Evolutionary conservation across 805 yeast genomes (phyloP).

Genomic region (Lachancea thermotolerans): DNA sequence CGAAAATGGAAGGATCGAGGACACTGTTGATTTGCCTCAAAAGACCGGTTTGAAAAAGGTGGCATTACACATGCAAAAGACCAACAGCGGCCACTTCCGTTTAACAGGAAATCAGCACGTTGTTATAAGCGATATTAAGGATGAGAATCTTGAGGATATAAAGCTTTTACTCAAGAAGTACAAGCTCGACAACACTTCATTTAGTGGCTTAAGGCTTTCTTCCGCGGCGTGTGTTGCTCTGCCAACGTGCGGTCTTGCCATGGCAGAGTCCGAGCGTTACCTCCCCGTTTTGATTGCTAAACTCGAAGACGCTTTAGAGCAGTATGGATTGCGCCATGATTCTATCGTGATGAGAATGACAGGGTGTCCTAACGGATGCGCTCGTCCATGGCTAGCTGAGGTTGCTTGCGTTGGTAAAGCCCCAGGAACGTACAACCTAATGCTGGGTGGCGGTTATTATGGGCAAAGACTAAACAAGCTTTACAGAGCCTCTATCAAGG

Average conservation of each 20-base stretch:
- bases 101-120: constrained; percentile 95
- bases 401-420: constrained; percentile 95
- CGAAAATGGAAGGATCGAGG: constrained; percentile 95
- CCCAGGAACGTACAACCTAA: constrained; percentile 81
- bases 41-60: constrained; percentile 77
- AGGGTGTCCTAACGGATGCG: constrained; percentile 98
- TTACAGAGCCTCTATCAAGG: constrained; percentile 80
- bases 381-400: constrained; percentile 97
- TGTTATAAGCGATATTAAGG: constrained; percentile 64
- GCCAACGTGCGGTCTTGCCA: constrained; percentile 98
- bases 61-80: constrained; percentile 58
- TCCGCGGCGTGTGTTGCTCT: constrained; percentile 97
- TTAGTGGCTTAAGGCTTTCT: constrained; percentile 77
- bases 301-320: constrained; percentile 82
- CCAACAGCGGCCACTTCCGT: constrained; percentile 77
- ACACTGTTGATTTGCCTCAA: constrained; percentile 83
- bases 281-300: constrained; percentile 77
- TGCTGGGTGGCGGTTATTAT: constrained; percentile 94
- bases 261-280: constrained; percentile 94
- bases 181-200: constrained; percentile 76
- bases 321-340: constrained; percentile 88
- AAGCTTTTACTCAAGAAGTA: constrained; percentile 62
- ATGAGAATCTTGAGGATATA: constrained; percentile 55
- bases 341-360: constrained; percentile 97
- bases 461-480: constrained; percentile 91